phyloP scores from a whole-genome alignment of 1,284 basidiomycete genomes.

The Phylloboletellus chloephorus region DNA sequence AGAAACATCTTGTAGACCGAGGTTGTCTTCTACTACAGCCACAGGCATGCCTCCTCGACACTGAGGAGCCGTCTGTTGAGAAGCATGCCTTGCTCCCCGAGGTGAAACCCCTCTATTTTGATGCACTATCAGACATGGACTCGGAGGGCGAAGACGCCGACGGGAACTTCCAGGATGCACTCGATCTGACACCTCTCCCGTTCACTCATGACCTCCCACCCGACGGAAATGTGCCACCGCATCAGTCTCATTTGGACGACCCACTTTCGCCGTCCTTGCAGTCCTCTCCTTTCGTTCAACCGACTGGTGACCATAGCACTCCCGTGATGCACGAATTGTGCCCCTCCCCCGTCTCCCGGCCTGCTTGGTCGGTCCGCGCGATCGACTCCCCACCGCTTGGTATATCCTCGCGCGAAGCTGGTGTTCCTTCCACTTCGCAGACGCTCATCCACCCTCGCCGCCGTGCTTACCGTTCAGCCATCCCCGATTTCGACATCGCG shows the following conservation, averaged over 20 bases:
- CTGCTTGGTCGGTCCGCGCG: conserved; percentile 40
- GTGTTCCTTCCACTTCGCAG: conserved; percentile 7
- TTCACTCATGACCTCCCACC: conserved; percentile 18
- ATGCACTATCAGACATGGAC: conserved; percentile 18
- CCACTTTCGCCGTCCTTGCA: conserved; percentile 9
- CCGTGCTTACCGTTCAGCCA: conserved; percentile 34
- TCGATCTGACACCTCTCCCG: conserved; percentile 26
- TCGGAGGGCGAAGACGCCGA: conserved; percentile 26
- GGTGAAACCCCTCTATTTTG: conserved; percentile 6
- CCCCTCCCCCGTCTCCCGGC: conserved; percentile 27
- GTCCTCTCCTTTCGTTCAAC: conserved; percentile 6
- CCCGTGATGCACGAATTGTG: conserved; percentile 33
- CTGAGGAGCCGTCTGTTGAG: conserved; percentile 6
- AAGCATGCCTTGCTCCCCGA: conserved; percentile 2
- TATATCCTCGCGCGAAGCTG: conserved; percentile 10
- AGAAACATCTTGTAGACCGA: conserved; percentile 1
- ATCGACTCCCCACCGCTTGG: conserved; percentile 30
- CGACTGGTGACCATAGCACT: conserved; percentile 13
- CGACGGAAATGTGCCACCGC: conserved; percentile 7
- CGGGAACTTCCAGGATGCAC: conserved; percentile 38
- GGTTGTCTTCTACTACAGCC: conserved; percentile 3
- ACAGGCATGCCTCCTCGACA: conserved; percentile 1
- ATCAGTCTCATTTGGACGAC: conserved; percentile 10
- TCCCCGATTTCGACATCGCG: conserved; percentile 56
- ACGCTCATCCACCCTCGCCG: conserved; percentile 20